phyloP scores from a whole-genome alignment of 768 basidiomycete species.

The Lactarius evosmus region DNA sequence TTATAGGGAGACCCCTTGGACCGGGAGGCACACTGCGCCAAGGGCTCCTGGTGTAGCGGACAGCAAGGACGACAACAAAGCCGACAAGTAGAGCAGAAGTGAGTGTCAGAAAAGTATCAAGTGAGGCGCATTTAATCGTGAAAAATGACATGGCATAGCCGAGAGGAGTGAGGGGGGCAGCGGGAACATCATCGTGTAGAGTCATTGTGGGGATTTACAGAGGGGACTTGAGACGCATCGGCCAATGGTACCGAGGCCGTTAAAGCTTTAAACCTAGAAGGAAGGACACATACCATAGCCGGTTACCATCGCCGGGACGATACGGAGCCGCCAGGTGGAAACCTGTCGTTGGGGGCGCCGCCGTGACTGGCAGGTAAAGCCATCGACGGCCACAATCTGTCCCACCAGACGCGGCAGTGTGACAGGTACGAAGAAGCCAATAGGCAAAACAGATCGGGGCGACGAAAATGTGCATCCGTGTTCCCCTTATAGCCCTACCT shows the following conservation, averaged over 20 bases:
- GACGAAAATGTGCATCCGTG: no score
- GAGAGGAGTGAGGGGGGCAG: not conserved
- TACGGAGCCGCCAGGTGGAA: not conserved
- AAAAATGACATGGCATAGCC: not conserved
- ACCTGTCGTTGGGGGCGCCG: no score
- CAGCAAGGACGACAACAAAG: not conserved
- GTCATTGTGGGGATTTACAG: not conserved
- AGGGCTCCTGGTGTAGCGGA: conserved; percentile 3
- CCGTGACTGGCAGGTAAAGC: no score
- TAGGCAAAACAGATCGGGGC: no score
- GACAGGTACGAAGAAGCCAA: no score
- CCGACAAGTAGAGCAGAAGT: not conserved
- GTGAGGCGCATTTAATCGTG: not conserved
- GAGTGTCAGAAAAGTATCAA: not conserved
- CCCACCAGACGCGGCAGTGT: no score
- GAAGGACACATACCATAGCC: not conserved
- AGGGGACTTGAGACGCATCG: no score
- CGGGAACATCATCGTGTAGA: no score
- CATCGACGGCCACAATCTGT: no score
- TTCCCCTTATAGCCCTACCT: no score
- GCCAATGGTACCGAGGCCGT: no score
- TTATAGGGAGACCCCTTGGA: conserved; percentile 12
- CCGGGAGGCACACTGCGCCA: conserved; percentile 17
- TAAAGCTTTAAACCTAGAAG: not conserved
- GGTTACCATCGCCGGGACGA: not conserved